Conservation (phyloP, 176 grass and related monocot genomes). For the Otatea glauca region DNA sequence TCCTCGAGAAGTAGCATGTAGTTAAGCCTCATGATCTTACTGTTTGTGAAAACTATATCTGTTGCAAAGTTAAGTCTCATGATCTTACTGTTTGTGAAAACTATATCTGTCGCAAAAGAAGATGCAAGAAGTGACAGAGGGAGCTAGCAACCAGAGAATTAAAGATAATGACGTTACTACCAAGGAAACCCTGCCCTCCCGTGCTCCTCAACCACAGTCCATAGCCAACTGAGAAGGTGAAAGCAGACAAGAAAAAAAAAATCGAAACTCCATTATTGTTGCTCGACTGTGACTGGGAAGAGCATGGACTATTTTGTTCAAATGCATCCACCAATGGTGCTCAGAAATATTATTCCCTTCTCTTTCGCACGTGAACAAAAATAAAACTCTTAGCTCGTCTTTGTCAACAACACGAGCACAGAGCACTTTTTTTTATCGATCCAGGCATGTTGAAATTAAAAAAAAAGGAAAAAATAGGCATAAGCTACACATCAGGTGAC, state of each 20-base stretch:
- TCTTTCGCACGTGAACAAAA: slow-evolving; percentile 43
- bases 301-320: neutral
- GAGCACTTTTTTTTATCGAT: neutral
- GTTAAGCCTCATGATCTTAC: too few relatives aligned
- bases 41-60: too few relatives aligned
- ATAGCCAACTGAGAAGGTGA: neutral
- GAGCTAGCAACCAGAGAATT: neutral
- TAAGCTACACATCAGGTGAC: too few relatives aligned
- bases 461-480: too few relatives aligned
- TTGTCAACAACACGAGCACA: too few relatives aligned
- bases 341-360: neutral
- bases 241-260: neutral
- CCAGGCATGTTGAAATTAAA: too few relatives aligned
- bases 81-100: neutral
- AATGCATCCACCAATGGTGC: slow-evolving; percentile 11
- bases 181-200: neutral
- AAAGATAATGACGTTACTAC: neutral
- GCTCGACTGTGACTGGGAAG: neutral
- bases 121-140: neutral
- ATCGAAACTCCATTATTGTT: slow-evolving; percentile 22
- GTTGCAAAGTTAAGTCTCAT: neutral
- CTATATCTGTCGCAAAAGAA: neutral
- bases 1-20: too few relatives aligned
- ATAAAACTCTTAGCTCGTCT: neutral
- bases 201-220: neutral